Conservation (phyloP, 192 early-diverging fungal species). For the Entomortierella lignicola region DNA sequence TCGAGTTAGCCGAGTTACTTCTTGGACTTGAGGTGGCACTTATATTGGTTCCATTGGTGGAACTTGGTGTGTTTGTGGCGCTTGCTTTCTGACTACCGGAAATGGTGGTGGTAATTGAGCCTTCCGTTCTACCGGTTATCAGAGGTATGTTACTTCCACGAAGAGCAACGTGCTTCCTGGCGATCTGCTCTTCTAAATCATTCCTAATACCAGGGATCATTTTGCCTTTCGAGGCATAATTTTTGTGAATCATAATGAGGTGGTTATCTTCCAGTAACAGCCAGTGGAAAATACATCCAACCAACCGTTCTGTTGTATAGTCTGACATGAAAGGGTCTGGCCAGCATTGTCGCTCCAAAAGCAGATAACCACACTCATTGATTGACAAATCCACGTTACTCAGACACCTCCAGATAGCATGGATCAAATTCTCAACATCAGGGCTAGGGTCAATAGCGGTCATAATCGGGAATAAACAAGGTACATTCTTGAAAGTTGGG, state of each 20-base stretch:
- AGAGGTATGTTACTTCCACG: neutral
- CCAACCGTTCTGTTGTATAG: constrained; percentile 60
- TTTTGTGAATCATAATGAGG: constrained; percentile 58
- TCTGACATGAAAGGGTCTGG: constrained; percentile 69
- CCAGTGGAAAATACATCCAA: constrained; percentile 62
- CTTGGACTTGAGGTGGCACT: neutral
- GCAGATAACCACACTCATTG: constrained; percentile 66
- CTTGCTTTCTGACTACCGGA: neutral
- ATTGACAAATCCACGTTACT: constrained; percentile 60
- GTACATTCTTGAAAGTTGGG: constrained; percentile 11
- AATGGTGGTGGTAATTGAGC: neutral
- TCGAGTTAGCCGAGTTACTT: constrained; percentile 23
- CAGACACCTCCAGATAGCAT: constrained; percentile 62
- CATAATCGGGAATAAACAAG: constrained; percentile 62
- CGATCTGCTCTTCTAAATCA: constrained; percentile 42
- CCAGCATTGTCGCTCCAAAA: constrained; percentile 64
- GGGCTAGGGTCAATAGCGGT: constrained; percentile 64
- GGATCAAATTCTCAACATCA: constrained; percentile 63
- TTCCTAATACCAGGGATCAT: constrained; percentile 48
- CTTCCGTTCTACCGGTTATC: neutral
- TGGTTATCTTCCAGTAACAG: constrained; percentile 64
- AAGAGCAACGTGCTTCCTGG: constrained; percentile 2
- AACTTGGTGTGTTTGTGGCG: neutral
- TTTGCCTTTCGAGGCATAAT: constrained; percentile 54
- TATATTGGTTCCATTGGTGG: neutral